Evolutionary conservation across 73 alveolate species (phyloP).

Genomic region (Paramecium pentaurelia): DNA sequence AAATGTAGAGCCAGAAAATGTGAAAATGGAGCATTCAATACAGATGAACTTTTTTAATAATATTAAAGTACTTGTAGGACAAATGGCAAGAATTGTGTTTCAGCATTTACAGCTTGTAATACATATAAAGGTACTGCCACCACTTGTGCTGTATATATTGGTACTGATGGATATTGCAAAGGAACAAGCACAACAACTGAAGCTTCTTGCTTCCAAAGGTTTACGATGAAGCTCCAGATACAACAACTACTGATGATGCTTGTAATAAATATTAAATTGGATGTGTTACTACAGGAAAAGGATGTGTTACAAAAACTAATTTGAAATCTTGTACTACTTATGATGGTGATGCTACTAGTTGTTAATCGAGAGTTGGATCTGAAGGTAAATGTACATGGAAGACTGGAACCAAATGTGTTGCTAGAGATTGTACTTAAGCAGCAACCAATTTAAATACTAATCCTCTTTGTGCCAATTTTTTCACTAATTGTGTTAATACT

Average conservation of each 20-base stretch:
- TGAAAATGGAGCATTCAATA: not conserved
- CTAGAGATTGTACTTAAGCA: not conserved
- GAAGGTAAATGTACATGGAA: slow-evolving; percentile 20
- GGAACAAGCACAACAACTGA: not conserved
- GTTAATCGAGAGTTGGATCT: not conserved
- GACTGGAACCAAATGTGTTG: slow-evolving; percentile 14
- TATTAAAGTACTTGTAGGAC: not conserved
- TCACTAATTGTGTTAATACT: not conserved
- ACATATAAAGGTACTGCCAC: not conserved
- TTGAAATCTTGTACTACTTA: not conserved
- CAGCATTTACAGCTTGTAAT: not conserved
- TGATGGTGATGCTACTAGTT: not conserved
- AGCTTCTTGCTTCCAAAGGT: not conserved
- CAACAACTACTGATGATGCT: not conserved
- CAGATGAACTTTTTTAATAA: not conserved
- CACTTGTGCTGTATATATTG: not conserved
- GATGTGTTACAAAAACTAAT: not conserved
- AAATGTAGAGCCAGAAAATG: not conserved
- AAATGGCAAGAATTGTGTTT: not conserved
- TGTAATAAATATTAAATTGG: not conserved
- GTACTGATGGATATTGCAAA: slow-evolving; percentile 6
- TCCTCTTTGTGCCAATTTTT: not conserved
- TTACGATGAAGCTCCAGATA: not conserved
- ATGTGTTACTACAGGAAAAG: slow-evolving; percentile 19
- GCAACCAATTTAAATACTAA: not conserved